A percentile compares a stretch with the other conserved stretches of the same genome.
phyloP scores from a whole-genome alignment of 2,329 filamentous ascomycete genomes.

The Aspergillus unguis region DNA sequence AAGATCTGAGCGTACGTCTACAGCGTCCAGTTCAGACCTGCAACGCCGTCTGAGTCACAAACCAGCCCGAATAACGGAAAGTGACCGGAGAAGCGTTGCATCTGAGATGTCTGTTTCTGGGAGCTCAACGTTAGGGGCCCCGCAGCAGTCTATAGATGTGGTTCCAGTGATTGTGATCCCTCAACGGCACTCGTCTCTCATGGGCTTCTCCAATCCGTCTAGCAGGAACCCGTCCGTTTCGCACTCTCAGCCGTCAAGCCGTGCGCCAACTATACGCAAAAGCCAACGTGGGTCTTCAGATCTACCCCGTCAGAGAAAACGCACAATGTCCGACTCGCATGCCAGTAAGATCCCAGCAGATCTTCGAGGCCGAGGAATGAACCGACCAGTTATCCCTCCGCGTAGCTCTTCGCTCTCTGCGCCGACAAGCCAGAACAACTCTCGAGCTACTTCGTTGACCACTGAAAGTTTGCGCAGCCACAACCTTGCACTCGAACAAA shows the following conservation, averaged over 20 bases:
- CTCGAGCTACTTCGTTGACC: conserved; percentile 44
- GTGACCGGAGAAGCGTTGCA: conserved; percentile 42
- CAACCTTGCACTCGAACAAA: conserved; percentile 28
- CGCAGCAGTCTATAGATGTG: conserved; percentile 35
- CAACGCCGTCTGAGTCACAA: conserved; percentile 52
- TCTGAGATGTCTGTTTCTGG: conserved; percentile 41
- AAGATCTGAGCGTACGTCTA: conserved; percentile 45
- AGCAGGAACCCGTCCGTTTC: conserved; percentile 38
- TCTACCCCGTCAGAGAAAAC: conserved; percentile 31
- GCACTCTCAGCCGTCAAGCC: conserved; percentile 38
- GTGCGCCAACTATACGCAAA: conserved; percentile 37
- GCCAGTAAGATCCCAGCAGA: conserved; percentile 25
- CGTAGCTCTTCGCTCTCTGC: conserved; percentile 47
- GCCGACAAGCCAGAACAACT: conserved; percentile 45
- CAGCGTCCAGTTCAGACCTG: conserved; percentile 41
- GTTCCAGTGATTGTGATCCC: conserved; percentile 50
- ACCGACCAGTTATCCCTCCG: conserved; percentile 35
- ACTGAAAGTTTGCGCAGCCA: conserved; percentile 41
- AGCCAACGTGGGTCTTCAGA: conserved; percentile 32
- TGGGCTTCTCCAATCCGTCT: conserved; percentile 32
- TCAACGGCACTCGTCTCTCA: conserved; percentile 45
- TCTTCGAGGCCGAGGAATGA: conserved; percentile 27
- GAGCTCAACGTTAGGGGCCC: conserved; percentile 29
- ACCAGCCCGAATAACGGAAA: conserved; percentile 48
- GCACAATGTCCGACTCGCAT: conserved; percentile 42